Percentiles rank a stretch among this genome's conserved stretches.
Evolutionary conservation across 2,329 filamentous ascomycete species (phyloP).

Genomic region (Penicillium sp.): DNA sequence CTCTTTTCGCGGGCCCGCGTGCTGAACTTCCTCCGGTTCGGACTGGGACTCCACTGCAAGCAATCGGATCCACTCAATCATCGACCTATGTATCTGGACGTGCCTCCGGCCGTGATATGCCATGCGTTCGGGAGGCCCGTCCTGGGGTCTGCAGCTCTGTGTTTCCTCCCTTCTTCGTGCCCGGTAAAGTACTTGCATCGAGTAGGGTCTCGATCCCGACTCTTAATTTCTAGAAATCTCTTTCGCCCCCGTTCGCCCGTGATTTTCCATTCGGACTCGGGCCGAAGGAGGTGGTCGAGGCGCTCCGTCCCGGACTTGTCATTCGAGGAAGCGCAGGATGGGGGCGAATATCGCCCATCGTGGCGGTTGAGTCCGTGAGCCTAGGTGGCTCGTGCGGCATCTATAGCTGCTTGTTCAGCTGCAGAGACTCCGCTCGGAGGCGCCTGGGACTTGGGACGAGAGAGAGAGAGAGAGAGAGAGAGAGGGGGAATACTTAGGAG

Average conservation of each 20-base stretch:
- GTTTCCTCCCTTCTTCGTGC: background rate
- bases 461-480: no score
- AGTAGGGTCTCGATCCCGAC: background rate
- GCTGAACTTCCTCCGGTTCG: slow-evolving; percentile 12
- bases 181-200: slow-evolving; percentile 20
- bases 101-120: slow-evolving; percentile 9
- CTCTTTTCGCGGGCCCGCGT: background rate
- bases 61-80: slow-evolving; percentile 16
- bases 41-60: slow-evolving; percentile 15
- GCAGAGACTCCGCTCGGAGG: slow-evolving; percentile 5
- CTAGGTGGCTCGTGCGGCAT: slow-evolving; percentile 8
- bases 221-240: background rate
- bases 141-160: background rate
- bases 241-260: background rate
- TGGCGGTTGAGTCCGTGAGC: slow-evolving; percentile 9
- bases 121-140: background rate
- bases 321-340: slow-evolving; percentile 15
- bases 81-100: slow-evolving; percentile 10
- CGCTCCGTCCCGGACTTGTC: slow-evolving; percentile 15
- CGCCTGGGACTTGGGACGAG: background rate
- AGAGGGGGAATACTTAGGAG: background rate
- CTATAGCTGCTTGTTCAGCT: background rate
- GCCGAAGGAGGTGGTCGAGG: slow-evolving; percentile 15
- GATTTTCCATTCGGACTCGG: slow-evolving; percentile 23
- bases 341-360: background rate